Evolutionary conservation across 768 basidiomycete species (phyloP), one percentile per base, ranked within the genome.

Genomic region (Amyloporia xantha): DNA sequence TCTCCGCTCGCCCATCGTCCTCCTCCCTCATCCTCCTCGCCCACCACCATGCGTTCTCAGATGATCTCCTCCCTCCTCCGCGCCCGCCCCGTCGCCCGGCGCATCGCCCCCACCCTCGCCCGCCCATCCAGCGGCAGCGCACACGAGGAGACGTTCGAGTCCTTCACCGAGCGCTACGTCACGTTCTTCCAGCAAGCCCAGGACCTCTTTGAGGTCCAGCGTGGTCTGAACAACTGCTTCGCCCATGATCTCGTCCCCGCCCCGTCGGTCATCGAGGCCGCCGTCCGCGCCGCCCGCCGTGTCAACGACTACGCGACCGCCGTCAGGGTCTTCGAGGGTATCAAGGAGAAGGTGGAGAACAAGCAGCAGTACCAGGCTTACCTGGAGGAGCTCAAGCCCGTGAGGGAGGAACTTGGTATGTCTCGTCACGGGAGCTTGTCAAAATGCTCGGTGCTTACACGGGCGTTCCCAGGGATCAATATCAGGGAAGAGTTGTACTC

Each of bases 141-240:
- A 70, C 80, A 83, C 54, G 84, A 91, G 67, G 94, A 97, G 73
- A 78, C 87, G 15, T 97, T 91, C 69, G 94, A 96, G 66, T 79
- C 86, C 39, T 97, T 98, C 76, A 91, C 89, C 61, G 79, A 84
- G 53, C 91, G 95, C 64, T 97, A 97, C 71, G 84, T 92, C 63
- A 75, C 75, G 56, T 99, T 99, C 71, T 99, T 99, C 79, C 71
- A 88, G 63, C 77, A 81, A 48, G 92, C 91, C 42, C 83, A 92
- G 63, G 96, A 99, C 72, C 79, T 97, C 50, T 99, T 99, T 65
- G 96, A 99, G 75, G 87, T 99, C 55, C 95, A 99, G 71, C 90
- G 96, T 44, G 96, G 96, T 33, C 75, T 99, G 61, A 98, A 99
- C 78, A 99, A 99, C 78, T 97, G 94, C 74, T 99, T 99, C 66